phyloP scores from a whole-genome alignment of 1,284 basidiomycete species.

The Malassezia brasiliensis region DNA sequence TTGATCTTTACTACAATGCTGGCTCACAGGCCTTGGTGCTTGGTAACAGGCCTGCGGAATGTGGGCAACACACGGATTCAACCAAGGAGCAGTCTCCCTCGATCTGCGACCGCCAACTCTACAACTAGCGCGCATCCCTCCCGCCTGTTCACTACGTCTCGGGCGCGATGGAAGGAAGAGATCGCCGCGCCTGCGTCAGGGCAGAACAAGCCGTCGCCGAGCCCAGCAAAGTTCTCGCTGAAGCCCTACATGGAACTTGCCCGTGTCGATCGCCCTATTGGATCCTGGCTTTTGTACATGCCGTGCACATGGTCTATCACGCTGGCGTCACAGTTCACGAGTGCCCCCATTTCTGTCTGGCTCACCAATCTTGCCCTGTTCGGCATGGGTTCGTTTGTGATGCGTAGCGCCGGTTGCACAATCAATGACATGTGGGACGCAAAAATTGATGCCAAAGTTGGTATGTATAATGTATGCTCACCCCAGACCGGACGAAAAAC shows the following conservation, averaged over 20 bases:
- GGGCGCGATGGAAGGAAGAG: neutral
- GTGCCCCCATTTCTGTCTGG: slow-evolving; percentile 23
- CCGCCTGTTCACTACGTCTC: neutral
- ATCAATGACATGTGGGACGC: slow-evolving; percentile 99
- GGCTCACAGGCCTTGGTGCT: no score
- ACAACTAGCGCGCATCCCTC: no score
- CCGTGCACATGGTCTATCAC: slow-evolving; percentile 58
- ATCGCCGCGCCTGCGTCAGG: neutral
- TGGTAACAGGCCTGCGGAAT: no score
- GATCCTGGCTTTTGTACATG: slow-evolving; percentile 79
- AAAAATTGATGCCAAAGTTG: slow-evolving; percentile 79
- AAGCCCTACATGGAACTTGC: slow-evolving; percentile 73
- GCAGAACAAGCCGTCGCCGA: neutral
- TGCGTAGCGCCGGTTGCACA: slow-evolving; percentile 96
- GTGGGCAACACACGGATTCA: no score
- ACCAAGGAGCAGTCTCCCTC: no score
- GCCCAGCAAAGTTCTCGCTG: slow-evolving; percentile 11
- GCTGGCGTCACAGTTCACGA: slow-evolving; percentile 34
- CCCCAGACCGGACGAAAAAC: slow-evolving; percentile 58
- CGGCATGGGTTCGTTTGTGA: slow-evolving; percentile 78
- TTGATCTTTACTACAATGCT: no score
- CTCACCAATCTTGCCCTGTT: slow-evolving; percentile 59
- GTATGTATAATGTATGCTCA: slow-evolving; percentile 53
- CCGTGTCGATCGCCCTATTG: slow-evolving; percentile 89
- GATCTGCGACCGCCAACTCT: no score